A percentile compares a stretch with the other conserved stretches of the same genome.
Conservation (phyloP, 768 basidiomycete genomes). For the Boletus rubroflammeus region DNA sequence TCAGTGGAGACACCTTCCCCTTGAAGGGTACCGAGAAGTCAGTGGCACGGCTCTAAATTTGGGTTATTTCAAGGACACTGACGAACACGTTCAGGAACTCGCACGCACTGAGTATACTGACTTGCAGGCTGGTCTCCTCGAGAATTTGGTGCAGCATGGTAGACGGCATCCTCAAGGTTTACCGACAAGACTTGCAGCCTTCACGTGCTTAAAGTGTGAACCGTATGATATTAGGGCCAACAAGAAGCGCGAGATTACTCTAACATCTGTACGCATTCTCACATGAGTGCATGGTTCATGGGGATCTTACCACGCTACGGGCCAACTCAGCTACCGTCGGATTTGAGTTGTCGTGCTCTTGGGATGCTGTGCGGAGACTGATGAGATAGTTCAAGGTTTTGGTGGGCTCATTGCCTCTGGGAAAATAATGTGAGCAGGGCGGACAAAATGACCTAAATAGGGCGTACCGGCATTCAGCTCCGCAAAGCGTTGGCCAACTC, state of each 20-base stretch:
- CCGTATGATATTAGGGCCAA: constrained; percentile 13
- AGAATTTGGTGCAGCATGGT: background rate
- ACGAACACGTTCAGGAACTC: background rate
- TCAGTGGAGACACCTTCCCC: background rate
- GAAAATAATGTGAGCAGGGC: background rate
- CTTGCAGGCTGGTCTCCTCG: background rate
- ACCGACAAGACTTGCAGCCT: background rate
- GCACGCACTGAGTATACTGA: background rate
- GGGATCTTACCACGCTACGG: constrained; percentile 12
- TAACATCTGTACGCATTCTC: constrained; percentile 18
- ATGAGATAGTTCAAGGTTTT: constrained; percentile 24
- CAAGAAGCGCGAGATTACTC: constrained; percentile 10
- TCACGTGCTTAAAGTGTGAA: background rate
- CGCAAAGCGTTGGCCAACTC: constrained; percentile 88
- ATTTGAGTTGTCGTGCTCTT: background rate
- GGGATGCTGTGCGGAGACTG: background rate
- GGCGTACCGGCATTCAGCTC: constrained; percentile 86
- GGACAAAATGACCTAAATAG: background rate
- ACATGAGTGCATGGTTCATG: constrained; percentile 10
- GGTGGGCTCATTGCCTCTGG: constrained; percentile 32
- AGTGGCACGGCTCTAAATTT: background rate
- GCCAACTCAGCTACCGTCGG: constrained; percentile 5
- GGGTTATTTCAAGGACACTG: background rate
- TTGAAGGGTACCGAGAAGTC: background rate
- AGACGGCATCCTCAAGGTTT: background rate